Base-by-base conservation (phyloP, 1,284 basidiomycete genomes). In the Leccinum holopus region DNA sequence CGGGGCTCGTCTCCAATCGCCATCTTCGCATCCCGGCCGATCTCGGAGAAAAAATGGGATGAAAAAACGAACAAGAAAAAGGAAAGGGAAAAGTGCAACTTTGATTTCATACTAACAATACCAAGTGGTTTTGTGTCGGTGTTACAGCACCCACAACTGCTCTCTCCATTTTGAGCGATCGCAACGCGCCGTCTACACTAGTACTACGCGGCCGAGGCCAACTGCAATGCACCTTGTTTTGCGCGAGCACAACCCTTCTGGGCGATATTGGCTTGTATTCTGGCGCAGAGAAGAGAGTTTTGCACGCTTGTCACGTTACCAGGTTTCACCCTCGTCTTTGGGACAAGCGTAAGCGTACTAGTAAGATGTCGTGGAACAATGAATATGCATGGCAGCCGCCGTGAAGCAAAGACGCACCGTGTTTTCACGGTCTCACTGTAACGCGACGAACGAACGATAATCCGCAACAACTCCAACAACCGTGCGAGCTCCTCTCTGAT, bases 391-490 rank as follows among this genome's bases (percentile, higher is more conserved):
- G 49, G 14, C 37, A 3, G 61, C 10, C 52, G 10, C 44, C 8
- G 16, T 11, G 37, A 2, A 8, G 10, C 7, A 25, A 25, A 37
- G 35, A 57, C 58, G 8, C 33, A 72, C 72, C 18, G 18, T 21
- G 18, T 21, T 21, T 21, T 21, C 18, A 21, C 18, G 18, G 18
- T 21, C 18, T 65, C 10, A 33, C 3, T 33, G 10, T 33, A 33
- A 33, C 18, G 18, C 18, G 18, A 51, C 73, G 60, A 73, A 75
- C 18, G 75, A 73, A 3, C 76, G 72, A 49, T 74, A 75, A 25
- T 76, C 75, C 2, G 62, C 61, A 74, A 32, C 14, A 75, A 41
- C 35, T 76, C 72, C 47, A 73, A 58, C 0, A 73, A 76, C n/a
- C 60, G 52, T 14, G 63, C 65, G 2, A 73, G 59, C 12, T 74